phyloP scores from a whole-genome alignment of 2,329 filamentous ascomycete genomes.

The Colletotrichum sp. region DNA sequence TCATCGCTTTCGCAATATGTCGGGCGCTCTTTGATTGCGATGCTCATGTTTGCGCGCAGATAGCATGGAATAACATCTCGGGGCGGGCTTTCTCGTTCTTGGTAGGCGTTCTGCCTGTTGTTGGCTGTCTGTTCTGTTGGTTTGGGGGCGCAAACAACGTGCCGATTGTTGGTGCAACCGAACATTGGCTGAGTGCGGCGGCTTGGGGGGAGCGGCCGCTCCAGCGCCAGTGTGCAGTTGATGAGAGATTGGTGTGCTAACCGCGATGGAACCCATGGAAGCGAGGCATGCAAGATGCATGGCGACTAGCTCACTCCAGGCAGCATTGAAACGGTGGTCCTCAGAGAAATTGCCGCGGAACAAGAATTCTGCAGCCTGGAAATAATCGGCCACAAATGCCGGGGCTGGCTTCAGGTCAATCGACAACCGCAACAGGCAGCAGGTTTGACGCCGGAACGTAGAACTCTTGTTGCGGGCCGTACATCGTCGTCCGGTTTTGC shows the following conservation, averaged over 20 bases:
- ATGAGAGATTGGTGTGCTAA: neutral
- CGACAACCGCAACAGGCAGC: constrained; percentile 4
- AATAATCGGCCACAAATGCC: neutral
- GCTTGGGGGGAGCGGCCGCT: neutral
- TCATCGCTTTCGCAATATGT: neutral
- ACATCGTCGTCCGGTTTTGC: neutral
- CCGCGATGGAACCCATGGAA: neutral
- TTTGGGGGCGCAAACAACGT: neutral
- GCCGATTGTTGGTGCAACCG: neutral
- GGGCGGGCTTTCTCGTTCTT: neutral
- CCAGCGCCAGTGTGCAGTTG: neutral
- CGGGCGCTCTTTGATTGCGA: neutral
- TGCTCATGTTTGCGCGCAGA: neutral
- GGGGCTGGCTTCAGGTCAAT: neutral
- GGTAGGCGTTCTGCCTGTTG: neutral
- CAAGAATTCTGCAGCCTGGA: neutral
- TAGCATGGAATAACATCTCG: neutral
- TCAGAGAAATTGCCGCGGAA: neutral
- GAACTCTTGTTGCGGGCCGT: neutral
- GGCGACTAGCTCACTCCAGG: neutral
- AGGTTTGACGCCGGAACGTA: neutral
- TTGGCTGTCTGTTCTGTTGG: neutral
- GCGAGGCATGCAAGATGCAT: neutral
- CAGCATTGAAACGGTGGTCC: neutral
- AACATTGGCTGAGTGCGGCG: neutral